Evolutionary conservation across 176 grass and related monocot species (phyloP).

Genomic region (Musa troglodytarum): DNA sequence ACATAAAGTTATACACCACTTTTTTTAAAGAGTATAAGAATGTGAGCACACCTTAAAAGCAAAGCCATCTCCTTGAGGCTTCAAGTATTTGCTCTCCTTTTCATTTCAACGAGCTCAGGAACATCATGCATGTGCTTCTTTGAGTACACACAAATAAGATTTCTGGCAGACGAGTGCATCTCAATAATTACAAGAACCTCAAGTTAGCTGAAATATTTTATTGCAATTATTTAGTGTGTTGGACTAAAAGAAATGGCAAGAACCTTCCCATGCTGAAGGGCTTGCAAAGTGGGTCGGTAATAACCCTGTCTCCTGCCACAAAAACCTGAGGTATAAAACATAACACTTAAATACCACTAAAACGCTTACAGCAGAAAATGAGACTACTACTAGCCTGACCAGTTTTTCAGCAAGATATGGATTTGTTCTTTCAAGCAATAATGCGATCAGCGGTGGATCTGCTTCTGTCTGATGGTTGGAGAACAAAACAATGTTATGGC

Average conservation of each 20-base stretch:
- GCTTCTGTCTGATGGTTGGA: constrained; percentile 97
- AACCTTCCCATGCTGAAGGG: constrained; percentile 99
- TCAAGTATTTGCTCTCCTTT: constrained; percentile 85
- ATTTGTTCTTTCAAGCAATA: constrained; percentile 71
- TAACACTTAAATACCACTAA: constrained; percentile 15
- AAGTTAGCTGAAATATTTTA: not conserved
- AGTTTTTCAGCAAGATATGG: constrained; percentile 73
- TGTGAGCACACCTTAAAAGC: constrained; percentile 60
- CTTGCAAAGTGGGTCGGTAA: constrained; percentile 91
- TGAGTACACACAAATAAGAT: constrained; percentile 89
- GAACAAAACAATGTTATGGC: constrained; percentile 97
- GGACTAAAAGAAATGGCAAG: constrained; percentile 9
- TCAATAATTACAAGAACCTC: not conserved
- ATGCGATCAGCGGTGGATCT: constrained; percentile 78
- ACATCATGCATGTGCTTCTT: constrained; percentile 98
- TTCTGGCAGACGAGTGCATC: constrained; percentile 34
- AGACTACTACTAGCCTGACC: constrained; percentile 36
- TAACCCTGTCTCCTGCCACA: constrained; percentile 89
- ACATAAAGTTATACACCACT: not conserved
- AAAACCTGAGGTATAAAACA: constrained; percentile 55
- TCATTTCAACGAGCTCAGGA: constrained; percentile 84
- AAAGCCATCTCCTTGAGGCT: constrained; percentile 99
- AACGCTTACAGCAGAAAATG: constrained; percentile 22
- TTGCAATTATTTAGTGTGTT: not conserved
- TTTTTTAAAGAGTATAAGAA: not conserved